Conservation (phyloP, 305 asterid species). For the Fraxinus platypoda region DNA sequence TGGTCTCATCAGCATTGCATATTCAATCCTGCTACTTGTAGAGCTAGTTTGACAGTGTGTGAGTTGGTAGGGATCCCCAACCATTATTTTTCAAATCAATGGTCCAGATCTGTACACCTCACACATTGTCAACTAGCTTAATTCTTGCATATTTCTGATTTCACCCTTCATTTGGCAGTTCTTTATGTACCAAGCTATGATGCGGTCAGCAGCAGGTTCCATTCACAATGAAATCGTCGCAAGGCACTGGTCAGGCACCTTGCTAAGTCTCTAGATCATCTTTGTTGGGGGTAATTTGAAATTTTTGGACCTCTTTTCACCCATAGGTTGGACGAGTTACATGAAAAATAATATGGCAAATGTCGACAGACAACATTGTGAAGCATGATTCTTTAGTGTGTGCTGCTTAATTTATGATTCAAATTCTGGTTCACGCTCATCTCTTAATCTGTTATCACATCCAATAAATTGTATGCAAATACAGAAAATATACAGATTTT, state of each 20-base stretch:
- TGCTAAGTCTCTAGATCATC: background rate
- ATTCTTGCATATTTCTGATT: conserved; percentile 10
- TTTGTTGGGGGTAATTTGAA: background rate
- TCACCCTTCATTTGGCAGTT: conserved; percentile 44
- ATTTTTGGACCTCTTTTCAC: background rate
- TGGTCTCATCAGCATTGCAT: background rate
- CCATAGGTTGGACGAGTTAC: conserved; percentile 7
- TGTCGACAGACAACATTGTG: background rate
- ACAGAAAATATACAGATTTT: background rate
- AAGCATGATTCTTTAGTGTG: conserved; percentile 27
- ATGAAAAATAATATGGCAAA: conserved; percentile 22
- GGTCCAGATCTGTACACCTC: background rate
- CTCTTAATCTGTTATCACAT: background rate
- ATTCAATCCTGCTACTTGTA: background rate
- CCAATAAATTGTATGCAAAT: background rate
- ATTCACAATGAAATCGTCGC: conserved; percentile 28
- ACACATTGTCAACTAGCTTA: background rate
- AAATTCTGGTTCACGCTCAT: background rate
- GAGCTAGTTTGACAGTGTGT: no score
- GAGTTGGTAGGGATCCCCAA: background rate
- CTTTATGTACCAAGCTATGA: conserved; percentile 74
- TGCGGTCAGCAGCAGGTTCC: conserved; percentile 52
- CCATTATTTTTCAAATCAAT: background rate
- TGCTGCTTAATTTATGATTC: conserved; percentile 25
- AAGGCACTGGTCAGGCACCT: background rate